These are phyloP conservation scores for Penicillium crystallinum DNA, from an alignment of 495 filamentous ascomycete genomes.

Conservation along the genomic window DNA sequence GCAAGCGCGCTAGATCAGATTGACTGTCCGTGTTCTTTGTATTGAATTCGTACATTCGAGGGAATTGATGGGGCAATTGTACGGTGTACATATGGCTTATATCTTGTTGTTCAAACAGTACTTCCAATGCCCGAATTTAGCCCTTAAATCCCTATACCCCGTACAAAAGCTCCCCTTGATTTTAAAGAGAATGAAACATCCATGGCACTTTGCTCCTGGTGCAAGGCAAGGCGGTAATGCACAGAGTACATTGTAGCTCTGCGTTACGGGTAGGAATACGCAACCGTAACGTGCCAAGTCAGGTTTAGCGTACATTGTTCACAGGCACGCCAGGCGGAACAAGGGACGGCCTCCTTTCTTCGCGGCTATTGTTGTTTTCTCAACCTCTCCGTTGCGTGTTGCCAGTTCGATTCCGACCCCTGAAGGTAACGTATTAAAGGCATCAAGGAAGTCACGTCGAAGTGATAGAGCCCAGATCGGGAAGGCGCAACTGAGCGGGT, in stretches of 20 bases:
- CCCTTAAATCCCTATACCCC: no score
- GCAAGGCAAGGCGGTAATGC: neutral
- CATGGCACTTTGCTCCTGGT: neutral
- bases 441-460: no score
- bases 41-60: no score
- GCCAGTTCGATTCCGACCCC: neutral
- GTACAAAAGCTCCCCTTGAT: neutral
- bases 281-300: neutral
- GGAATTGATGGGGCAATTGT: no score
- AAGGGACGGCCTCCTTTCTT: neutral
- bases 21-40: no score
- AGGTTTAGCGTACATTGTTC: conserved; percentile 2
- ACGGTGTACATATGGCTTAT: no score
- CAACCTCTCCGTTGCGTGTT: neutral
- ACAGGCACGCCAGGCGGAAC: neutral
- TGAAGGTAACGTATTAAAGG: neutral
- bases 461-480: neutral
- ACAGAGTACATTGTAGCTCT: neutral
- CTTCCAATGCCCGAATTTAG: no score
- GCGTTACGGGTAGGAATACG: neutral
- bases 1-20: no score
- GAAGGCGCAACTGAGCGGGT: conserved; percentile 2
- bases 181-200: neutral
- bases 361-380: neutral
- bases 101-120: no score